Percentiles rank a stretch among this genome's conserved stretches.
Evolutionary conservation across 176 grass and related monocot species (phyloP).

Genomic region (Otatea glauca): DNA sequence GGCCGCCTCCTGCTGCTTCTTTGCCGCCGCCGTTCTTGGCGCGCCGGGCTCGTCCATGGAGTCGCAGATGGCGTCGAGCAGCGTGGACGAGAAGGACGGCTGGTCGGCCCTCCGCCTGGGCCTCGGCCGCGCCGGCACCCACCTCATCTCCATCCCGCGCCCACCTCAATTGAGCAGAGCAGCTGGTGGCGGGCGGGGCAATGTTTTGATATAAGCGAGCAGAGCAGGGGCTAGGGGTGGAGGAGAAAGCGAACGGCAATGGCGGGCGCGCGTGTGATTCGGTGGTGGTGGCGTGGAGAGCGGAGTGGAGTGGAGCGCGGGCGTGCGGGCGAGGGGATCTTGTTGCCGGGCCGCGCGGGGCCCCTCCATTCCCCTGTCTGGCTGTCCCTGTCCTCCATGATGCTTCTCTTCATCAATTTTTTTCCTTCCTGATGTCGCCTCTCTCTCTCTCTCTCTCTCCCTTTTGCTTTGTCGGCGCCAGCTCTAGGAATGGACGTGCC

Average conservation of each 20-base stretch:
- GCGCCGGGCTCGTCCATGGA: constrained; percentile 74
- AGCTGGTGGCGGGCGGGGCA: constrained; percentile 9
- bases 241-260: constrained; percentile 21
- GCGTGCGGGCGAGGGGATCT: constrained; percentile 53
- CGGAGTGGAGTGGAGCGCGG: constrained; percentile 39
- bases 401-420: neutral
- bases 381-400: neutral
- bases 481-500: neutral
- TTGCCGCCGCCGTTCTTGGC: neutral
- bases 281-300: neutral
- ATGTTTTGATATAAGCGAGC: constrained; percentile 31
- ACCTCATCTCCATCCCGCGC: constrained; percentile 37
- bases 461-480: constrained; percentile 49
- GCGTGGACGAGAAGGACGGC: constrained; percentile 91
- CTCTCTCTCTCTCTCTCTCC: neutral
- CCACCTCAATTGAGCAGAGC: neutral
- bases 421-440: neutral
- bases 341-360: constrained; percentile 29
- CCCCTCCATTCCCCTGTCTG: neutral
- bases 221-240: neutral
- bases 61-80: constrained; percentile 90
- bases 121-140: constrained; percentile 43
- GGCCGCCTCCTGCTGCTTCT: constrained; percentile 28
- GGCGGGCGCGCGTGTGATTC: constrained; percentile 49
- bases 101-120: constrained; percentile 46